phyloP scores from a whole-genome alignment of 2,329 filamentous ascomycete species.

The Alternaria arborescens region DNA sequence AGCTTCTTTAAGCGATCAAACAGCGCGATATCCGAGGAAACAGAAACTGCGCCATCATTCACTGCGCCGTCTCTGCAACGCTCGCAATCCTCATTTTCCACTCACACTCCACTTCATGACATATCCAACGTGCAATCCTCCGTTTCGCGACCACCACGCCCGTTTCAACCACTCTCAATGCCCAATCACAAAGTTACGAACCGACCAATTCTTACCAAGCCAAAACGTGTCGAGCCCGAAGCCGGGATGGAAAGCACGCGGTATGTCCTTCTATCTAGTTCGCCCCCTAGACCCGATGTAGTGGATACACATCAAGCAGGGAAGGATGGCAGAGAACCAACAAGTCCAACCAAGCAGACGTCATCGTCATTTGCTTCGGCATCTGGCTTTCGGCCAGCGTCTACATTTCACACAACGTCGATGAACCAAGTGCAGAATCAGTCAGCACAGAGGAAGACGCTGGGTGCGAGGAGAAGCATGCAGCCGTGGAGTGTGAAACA shows the following conservation, averaged over 20 bases:
- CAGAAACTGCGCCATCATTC: slow-evolving; percentile 13
- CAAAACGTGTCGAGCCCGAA: slow-evolving; percentile 30
- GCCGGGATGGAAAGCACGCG: slow-evolving; percentile 40
- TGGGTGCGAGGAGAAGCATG: slow-evolving; percentile 61
- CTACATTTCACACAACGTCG: slow-evolving; percentile 56
- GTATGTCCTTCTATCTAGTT: slow-evolving; percentile 61
- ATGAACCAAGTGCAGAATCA: slow-evolving; percentile 43
- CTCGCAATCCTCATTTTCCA: slow-evolving; percentile 31
- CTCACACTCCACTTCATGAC: slow-evolving; percentile 37
- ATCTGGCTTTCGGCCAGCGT: slow-evolving; percentile 46
- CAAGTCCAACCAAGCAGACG: slow-evolving; percentile 20
- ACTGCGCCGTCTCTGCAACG: slow-evolving; percentile 24
- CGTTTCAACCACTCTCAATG: slow-evolving; percentile 37
- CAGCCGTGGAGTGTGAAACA: slow-evolving; percentile 59
- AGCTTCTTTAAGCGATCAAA: slow-evolving; percentile 59
- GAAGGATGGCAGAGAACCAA: slow-evolving; percentile 9
- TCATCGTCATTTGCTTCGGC: background rate
- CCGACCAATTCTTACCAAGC: slow-evolving; percentile 46
- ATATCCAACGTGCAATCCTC: slow-evolving; percentile 43
- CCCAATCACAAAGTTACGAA: slow-evolving; percentile 43
- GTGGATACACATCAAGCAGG: slow-evolving; percentile 15
- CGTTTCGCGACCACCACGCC: slow-evolving; percentile 15
- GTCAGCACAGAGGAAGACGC: slow-evolving; percentile 53
- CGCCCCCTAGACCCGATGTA: slow-evolving; percentile 48
- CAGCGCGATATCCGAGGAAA: slow-evolving; percentile 23